Evolutionary conservation across 129 eudicot genomes (phyloP).

Genomic region (Apium graveolens): DNA sequence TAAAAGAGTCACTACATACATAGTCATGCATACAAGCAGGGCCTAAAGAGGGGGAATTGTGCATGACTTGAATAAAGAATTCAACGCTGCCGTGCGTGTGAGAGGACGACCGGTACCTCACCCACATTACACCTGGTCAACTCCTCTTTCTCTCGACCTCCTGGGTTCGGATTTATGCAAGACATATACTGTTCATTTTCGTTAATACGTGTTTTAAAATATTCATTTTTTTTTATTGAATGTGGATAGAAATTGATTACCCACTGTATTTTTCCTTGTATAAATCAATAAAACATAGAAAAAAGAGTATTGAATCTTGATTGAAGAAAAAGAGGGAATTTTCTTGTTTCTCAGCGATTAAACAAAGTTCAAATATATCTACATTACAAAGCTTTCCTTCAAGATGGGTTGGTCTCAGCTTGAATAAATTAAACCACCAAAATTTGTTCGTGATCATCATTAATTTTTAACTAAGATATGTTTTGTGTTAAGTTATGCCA

Average conservation of each 20-base stretch:
- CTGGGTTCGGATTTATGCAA: too few relatives aligned
- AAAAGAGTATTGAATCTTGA: slow-evolving; percentile 8
- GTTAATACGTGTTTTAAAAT: too few relatives aligned
- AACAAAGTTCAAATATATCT: slow-evolving; percentile 22
- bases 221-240: too few relatives aligned
- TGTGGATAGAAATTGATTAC: too few relatives aligned
- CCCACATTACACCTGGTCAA: slow-evolving; percentile 84
- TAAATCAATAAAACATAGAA: too few relatives aligned
- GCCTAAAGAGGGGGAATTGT: slow-evolving; percentile 12
- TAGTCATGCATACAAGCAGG: background rate
- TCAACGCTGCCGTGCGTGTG: slow-evolving; percentile 98
- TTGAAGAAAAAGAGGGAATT: background rate
- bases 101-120: slow-evolving; percentile 85
- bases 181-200: too few relatives aligned
- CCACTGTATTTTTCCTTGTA: too few relatives aligned
- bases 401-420: slow-evolving; percentile 39
- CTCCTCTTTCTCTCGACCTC: slow-evolving; percentile 15
- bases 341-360: slow-evolving; percentile 12
- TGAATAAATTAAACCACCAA: background rate
- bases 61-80: slow-evolving; percentile 85
- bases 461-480: too few relatives aligned
- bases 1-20: background rate
- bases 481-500: too few relatives aligned
- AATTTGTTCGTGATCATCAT: background rate
- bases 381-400: slow-evolving; percentile 61